phyloP scores from a whole-genome alignment of 169 alveolate genomes.

The Toxoplasma gondii region DNA sequence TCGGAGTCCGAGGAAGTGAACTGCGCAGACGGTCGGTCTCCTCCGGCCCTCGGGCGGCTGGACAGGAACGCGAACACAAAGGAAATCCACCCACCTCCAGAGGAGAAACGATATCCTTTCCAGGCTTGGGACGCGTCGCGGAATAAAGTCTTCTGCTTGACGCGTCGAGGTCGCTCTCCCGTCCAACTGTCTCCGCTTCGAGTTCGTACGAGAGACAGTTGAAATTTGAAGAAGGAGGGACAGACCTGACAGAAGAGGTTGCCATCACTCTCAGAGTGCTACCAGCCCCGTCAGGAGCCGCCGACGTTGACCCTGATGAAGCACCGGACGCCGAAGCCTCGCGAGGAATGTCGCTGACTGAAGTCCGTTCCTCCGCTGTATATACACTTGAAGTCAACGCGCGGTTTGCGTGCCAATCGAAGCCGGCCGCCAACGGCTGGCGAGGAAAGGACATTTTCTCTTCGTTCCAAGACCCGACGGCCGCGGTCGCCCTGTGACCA shows the following conservation, averaged over 20 bases:
- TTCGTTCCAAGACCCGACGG: not conserved
- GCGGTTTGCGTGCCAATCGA: not conserved
- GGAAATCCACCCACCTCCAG: not conserved
- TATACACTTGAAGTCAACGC: not conserved
- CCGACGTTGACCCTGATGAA: not conserved
- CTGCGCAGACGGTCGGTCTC: not conserved
- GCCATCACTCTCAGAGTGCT: no score
- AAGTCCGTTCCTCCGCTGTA: not conserved
- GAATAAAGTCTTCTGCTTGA: not conserved
- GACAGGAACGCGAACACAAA: not conserved
- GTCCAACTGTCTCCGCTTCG: no score
- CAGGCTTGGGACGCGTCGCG: not conserved
- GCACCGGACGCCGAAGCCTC: not conserved
- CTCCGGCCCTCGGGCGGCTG: not conserved
- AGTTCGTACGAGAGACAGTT: no score
- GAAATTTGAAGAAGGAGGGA: not conserved
- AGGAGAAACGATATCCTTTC: not conserved
- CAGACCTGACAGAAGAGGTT: not conserved
- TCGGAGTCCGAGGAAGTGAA: not conserved
- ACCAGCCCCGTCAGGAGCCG: no score
- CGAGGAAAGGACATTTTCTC: not conserved
- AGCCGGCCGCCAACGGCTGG: not conserved
- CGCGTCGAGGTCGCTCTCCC: not conserved
- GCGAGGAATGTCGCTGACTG: not conserved
- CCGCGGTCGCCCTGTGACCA: not conserved